Conservation (phyloP, 1,284 basidiomycete species). For the Tilletia indica region DNA sequence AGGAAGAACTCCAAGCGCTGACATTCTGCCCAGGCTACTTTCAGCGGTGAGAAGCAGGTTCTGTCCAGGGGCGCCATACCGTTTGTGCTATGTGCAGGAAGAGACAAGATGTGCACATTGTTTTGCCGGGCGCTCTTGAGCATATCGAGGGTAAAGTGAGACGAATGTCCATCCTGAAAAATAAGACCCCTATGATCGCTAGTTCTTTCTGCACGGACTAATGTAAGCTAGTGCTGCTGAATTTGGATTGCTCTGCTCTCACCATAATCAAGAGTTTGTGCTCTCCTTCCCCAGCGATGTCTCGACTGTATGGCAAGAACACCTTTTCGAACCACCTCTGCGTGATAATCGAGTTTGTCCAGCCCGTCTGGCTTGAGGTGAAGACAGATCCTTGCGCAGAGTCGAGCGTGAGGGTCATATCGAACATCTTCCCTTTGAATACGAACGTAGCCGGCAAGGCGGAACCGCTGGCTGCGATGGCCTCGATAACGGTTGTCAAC, state of each 20-base stretch:
- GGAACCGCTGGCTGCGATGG: neutral
- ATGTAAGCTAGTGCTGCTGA: no score
- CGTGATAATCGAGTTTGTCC: neutral
- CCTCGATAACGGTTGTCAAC: neutral
- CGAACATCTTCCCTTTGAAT: neutral
- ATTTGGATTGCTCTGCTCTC: neutral
- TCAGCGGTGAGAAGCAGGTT: no score
- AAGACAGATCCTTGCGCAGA: neutral
- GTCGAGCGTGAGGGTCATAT: neutral
- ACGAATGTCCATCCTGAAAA: no score
- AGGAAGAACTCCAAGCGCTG: no score
- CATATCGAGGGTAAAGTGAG: no score
- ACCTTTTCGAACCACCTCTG: conserved; percentile 4
- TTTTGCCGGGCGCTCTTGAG: no score
- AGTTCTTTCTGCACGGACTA: no score
- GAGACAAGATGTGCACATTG: no score
- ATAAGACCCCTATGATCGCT: no score
- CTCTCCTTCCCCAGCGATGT: neutral
- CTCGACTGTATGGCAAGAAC: neutral
- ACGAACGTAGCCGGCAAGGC: neutral
- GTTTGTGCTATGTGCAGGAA: no score
- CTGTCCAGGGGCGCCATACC: no score
- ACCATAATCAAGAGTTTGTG: neutral
- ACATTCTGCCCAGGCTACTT: no score
- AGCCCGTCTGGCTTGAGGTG: neutral